phyloP scores from a whole-genome alignment of 192 early-diverging fungal genomes.

The Coemansia sp. region DNA sequence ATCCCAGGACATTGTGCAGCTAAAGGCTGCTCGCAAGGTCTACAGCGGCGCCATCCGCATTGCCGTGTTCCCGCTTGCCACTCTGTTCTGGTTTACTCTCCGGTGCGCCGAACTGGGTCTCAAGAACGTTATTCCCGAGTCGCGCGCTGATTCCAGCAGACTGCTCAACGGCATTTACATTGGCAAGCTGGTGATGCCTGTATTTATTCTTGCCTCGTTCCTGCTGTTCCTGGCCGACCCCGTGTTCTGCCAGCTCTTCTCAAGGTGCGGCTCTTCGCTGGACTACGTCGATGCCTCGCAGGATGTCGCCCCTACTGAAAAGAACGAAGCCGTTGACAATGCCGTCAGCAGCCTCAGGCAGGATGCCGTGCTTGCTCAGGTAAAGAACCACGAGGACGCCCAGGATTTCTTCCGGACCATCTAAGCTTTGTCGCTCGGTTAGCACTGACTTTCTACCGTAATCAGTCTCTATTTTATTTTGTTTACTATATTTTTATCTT shows the following conservation, averaged over 20 bases:
- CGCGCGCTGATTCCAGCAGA: not conserved
- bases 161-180: not conserved
- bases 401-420: constrained; percentile 1
- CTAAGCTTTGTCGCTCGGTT: not conserved
- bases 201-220: not conserved
- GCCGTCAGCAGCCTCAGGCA: constrained; percentile 1
- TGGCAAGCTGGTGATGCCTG: not conserved
- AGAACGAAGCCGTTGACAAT: not conserved
- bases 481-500: not conserved
- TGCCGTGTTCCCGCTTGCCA: not conserved
- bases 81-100: constrained; percentile 3
- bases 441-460: not conserved
- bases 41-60: constrained; percentile 5
- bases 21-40: constrained; percentile 2
- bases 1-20: not conserved
- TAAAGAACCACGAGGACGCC: constrained; percentile 5
- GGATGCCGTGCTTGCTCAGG: not conserved
- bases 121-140: not conserved
- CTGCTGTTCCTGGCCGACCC: constrained; percentile 1
- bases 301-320: not conserved
- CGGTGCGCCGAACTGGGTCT: not conserved
- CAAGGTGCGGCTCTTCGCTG: not conserved
- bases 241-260: constrained; percentile 9
- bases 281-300: not conserved
- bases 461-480: no score